Evolutionary conservation across 2,329 filamentous ascomycete species (phyloP).

Genomic region (Lecanosticta acicola): DNA sequence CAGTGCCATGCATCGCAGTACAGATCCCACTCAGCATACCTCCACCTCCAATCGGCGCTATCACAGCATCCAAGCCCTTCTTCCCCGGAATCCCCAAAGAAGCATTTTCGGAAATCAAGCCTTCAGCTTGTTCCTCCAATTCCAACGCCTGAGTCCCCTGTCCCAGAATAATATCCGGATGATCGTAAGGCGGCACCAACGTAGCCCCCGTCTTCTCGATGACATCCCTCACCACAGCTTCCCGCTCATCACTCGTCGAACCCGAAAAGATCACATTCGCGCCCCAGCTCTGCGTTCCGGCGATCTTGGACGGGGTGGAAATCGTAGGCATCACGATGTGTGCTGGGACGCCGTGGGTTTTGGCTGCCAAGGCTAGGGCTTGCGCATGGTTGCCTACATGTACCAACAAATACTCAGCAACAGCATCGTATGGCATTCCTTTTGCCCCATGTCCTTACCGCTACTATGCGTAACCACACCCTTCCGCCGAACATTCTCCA

Average conservation of each 20-base stretch:
- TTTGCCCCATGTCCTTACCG: conserved; percentile 47
- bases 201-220: conserved; percentile 67
- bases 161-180: conserved; percentile 84
- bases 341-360: conserved; percentile 65
- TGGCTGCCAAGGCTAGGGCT: conserved; percentile 80
- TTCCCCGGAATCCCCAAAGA: conserved; percentile 23
- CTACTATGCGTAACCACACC: conserved; percentile 89
- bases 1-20: conserved; percentile 65
- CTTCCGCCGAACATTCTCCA: conserved; percentile 53
- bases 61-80: conserved; percentile 47
- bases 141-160: conserved; percentile 89
- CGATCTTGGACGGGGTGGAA: conserved; percentile 77
- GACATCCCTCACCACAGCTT: conserved; percentile 67
- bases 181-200: conserved; percentile 84
- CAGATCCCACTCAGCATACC: conserved; percentile 82
- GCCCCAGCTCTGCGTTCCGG: conserved; percentile 72
- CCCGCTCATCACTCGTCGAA: conserved; percentile 71
- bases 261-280: conserved; percentile 77
- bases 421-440: background rate
- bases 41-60: conserved; percentile 81
- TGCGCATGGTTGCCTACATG: conserved; percentile 82
- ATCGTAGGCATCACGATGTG: conserved; percentile 92
- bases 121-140: conserved; percentile 65
- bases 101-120: conserved; percentile 43
- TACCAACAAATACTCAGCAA: conserved; percentile 1